Evolutionary conservation across 768 basidiomycete genomes (phyloP).

Genomic region (Amyloporia xantha): DNA sequence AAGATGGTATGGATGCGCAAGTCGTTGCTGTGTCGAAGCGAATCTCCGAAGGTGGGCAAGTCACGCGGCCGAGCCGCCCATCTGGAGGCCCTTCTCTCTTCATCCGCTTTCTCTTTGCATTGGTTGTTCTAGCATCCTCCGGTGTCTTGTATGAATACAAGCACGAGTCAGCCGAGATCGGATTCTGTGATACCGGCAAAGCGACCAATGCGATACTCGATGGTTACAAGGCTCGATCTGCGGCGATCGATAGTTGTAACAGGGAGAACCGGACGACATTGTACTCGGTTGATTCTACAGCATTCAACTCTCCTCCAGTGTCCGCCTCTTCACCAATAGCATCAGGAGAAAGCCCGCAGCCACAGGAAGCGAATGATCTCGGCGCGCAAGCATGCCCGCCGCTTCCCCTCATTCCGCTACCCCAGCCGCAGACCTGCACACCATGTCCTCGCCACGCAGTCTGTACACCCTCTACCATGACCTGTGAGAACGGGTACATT

Average conservation of each 20-base stretch:
- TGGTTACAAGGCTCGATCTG: constrained; percentile 35
- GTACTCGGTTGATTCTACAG: constrained; percentile 21
- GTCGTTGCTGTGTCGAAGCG: constrained; percentile 31
- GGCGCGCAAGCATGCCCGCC: constrained; percentile 40
- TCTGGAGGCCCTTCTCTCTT: constrained; percentile 23
- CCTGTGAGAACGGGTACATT: constrained; percentile 64
- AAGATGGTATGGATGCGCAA: constrained; percentile 16
- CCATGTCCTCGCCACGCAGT: constrained; percentile 50
- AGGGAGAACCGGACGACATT: constrained; percentile 45
- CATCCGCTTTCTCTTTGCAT: constrained; percentile 37
- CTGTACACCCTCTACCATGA: constrained; percentile 56
- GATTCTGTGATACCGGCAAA: constrained; percentile 66
- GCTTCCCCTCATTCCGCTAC: constrained; percentile 46
- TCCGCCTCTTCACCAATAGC: constrained; percentile 8
- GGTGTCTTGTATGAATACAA: constrained; percentile 46
- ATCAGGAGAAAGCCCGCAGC: neutral
- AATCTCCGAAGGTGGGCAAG: constrained; percentile 29
- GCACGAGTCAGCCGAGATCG: constrained; percentile 59
- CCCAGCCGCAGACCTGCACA: constrained; percentile 58
- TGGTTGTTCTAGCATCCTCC: constrained; percentile 20
- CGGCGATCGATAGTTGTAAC: constrained; percentile 51
- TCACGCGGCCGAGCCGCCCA: constrained; percentile 4
- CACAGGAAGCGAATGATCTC: constrained; percentile 21
- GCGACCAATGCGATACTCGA: constrained; percentile 54
- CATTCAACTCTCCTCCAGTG: constrained; percentile 8